These are phyloP conservation scores for Trichomonascaceae sp. DNA, from an alignment of 1,139 yeast genomes.

Conservation along the genomic window DNA sequence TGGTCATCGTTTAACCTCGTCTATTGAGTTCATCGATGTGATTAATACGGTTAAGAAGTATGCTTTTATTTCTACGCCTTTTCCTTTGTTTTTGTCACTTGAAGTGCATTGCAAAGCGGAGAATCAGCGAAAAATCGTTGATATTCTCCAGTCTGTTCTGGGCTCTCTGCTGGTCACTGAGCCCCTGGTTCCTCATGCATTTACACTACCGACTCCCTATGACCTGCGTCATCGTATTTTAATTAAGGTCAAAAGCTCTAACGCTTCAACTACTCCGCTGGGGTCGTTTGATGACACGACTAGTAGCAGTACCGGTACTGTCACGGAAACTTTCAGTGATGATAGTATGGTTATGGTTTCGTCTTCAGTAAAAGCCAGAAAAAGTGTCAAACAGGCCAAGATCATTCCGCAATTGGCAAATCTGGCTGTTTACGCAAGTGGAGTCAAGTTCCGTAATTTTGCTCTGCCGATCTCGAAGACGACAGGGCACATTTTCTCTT, in stretches of 20 bases:
- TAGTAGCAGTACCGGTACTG: conserved; percentile 22
- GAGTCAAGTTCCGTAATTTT: conserved; percentile 73
- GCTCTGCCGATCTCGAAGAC: conserved; percentile 83
- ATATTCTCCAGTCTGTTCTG: conserved; percentile 47
- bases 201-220: conserved; percentile 61
- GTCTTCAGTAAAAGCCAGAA: conserved; percentile 1
- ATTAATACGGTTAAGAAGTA: conserved; percentile 67
- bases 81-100: conserved; percentile 79
- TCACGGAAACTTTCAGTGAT: conserved; percentile 37
- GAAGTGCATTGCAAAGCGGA: conserved; percentile 71
- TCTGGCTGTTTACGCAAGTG: conserved; percentile 64
- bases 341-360: background rate
- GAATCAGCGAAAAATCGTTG: conserved; percentile 56
- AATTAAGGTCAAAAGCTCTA: conserved; percentile 58
- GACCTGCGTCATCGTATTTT: conserved; percentile 63
- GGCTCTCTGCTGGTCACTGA: conserved; percentile 52
- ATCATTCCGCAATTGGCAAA: conserved; percentile 49
- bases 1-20: conserved; percentile 74
- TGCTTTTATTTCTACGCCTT: conserved; percentile 78
- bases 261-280: background rate
- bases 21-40: conserved; percentile 65
- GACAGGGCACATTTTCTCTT: conserved; percentile 75
- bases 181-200: conserved; percentile 32
- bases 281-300: background rate
- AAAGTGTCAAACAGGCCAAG: conserved; percentile 23